A percentile compares a stretch with the other conserved stretches of the same genome.
These are phyloP conservation scores for Rhododendron williamsianum DNA, from an alignment of 148 eudicot species.

Conservation along the genomic window DNA sequence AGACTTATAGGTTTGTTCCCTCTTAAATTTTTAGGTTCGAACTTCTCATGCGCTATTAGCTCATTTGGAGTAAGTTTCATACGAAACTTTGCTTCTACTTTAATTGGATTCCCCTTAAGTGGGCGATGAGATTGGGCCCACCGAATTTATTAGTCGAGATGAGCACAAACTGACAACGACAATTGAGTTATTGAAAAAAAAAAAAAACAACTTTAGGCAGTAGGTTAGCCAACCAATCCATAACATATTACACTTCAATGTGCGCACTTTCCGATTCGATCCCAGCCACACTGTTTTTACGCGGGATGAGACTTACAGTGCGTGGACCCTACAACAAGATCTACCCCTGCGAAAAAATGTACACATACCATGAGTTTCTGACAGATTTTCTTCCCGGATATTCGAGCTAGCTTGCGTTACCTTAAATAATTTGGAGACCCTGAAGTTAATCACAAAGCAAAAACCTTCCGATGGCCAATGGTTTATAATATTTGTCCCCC, in stretches of 20 bases:
- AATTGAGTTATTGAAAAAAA: no score
- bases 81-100: no score
- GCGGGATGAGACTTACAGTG: neutral
- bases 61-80: no score
- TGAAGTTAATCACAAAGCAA: no score
- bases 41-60: neutral
- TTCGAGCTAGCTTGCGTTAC: no score
- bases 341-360: neutral
- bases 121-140: no score
- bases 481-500: no score
- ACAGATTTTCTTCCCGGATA: no score
- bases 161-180: no score
- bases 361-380: neutral
- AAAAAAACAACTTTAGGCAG: neutral
- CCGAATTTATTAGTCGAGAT: neutral
- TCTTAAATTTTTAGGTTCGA: no score
- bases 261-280: neutral
- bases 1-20: rapidly evolving
- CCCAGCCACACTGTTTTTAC: neutral
- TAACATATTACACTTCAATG: neutral
- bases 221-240: neutral
- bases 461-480: no score
- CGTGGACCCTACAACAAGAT: neutral
- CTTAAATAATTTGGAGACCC: neutral
- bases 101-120: no score